Evolutionary conservation across 2,329 filamentous ascomycete species (phyloP).

Genomic region (Macrophomina pseudophaseolina): DNA sequence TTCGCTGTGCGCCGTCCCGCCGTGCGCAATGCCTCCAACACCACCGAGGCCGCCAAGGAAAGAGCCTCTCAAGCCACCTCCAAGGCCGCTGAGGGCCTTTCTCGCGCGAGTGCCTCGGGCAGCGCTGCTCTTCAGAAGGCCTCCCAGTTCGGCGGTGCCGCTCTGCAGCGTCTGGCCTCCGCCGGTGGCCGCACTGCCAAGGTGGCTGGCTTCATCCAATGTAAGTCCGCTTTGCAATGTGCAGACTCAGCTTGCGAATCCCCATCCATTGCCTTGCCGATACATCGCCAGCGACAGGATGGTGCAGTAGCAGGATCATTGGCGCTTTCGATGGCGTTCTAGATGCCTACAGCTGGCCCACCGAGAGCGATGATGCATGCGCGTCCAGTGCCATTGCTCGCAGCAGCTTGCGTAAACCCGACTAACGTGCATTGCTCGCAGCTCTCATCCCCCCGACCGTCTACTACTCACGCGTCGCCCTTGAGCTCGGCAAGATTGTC

Average conservation of each 20-base stretch:
- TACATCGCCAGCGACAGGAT: not conserved
- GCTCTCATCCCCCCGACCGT: constrained; percentile 83
- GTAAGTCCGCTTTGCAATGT: constrained; percentile 62
- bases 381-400: constrained; percentile 4
- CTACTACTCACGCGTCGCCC: constrained; percentile 89
- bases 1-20: constrained; percentile 49
- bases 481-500: constrained; percentile 87
- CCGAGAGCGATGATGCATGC: constrained; percentile 2
- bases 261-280: not conserved
- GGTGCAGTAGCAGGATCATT: not conserved
- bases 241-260: constrained; percentile 1
- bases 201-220: constrained; percentile 79
- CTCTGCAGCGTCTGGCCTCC: constrained; percentile 70
- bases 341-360: constrained; percentile 20
- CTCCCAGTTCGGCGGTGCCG: constrained; percentile 51
- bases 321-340: constrained; percentile 21
- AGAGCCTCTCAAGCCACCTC: constrained; percentile 47
- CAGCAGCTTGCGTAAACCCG: constrained; percentile 25
- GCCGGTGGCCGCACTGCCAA: constrained; percentile 84
- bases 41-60: constrained; percentile 56
- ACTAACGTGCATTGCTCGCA: constrained; percentile 46
- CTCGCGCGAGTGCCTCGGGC: constrained; percentile 78
- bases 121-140: constrained; percentile 77
- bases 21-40: constrained; percentile 56
- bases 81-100: constrained; percentile 83